Evolutionary conservation across 306 rosid genomes (phyloP), one percentile per base, ranked within the genome.

Genomic region (Citrullus colocynthis): DNA sequence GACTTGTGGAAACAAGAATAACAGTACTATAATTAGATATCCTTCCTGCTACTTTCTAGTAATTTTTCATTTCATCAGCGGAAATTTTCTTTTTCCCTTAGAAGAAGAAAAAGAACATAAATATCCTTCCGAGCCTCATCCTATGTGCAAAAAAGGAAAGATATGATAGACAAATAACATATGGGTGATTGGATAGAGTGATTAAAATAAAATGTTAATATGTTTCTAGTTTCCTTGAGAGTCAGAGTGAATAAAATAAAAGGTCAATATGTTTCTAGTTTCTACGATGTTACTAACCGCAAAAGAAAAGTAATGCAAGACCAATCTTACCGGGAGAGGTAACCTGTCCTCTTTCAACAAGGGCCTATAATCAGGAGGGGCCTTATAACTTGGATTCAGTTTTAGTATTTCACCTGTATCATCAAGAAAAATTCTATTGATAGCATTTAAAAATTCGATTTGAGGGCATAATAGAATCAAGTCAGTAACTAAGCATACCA

Each of bases 331-430:
- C 81, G 97, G 97, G 80, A 92, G 85, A 78, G 88, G 88, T 77
- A 90, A 81, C 7, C 59, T 85, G 80, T 86, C 90, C 86, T 92
- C 97, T 81, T 90, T 95, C 80, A 95, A 79, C 88, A 92, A 82
- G 0, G 93, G 99, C 78, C 86, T 92, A 81, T 86, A 95, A 85
- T 90, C 93, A 79, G 90, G 77, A 21, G 97, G 99, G 83, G 91
- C 90, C 83, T 87, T 89, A 90, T 86, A 95, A 85, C 85, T 90
- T 83, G 97, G 97, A 87, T 95, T 96, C 74, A 92, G 70, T 84
- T 88, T 88, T 69, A 91, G 80, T 76, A 92, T 88, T 86, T 95
- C 99, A 81, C 93, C 97, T 95, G 88, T 52, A 79, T 72, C 80
- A 82, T 80, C 51, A 67, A 82, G 71, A 78, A 58, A 56, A 66